These are phyloP conservation scores for Alternaria tenuissima DNA, from an alignment of 2,329 filamentous ascomycete species.

Conservation along the genomic window DNA sequence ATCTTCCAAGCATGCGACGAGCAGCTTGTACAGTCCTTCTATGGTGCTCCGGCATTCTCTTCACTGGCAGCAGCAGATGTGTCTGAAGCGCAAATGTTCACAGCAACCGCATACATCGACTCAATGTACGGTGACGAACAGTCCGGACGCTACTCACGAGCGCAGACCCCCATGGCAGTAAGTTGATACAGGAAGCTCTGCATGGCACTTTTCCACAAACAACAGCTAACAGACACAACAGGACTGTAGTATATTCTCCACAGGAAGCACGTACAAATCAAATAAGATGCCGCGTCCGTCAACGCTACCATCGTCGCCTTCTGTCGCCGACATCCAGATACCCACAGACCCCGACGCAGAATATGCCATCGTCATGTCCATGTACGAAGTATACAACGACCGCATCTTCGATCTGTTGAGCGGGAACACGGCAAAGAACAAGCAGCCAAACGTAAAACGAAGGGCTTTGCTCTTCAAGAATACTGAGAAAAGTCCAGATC, in stretches of 20 bases:
- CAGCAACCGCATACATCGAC: slow-evolving; percentile 80
- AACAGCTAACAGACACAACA: slow-evolving; percentile 47
- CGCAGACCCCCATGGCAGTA: slow-evolving; percentile 58
- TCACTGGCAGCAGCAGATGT: slow-evolving; percentile 79
- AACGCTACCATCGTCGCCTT: slow-evolving; percentile 75
- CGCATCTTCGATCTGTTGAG: slow-evolving; percentile 93
- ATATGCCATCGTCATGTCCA: slow-evolving; percentile 89
- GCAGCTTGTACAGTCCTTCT: slow-evolving; percentile 70
- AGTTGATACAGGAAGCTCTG: slow-evolving; percentile 35
- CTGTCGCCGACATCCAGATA: slow-evolving; percentile 74
- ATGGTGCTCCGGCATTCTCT: slow-evolving; percentile 69
- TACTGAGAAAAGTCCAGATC: slow-evolving; percentile 84
- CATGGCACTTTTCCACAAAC: slow-evolving; percentile 32
- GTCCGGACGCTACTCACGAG: slow-evolving; percentile 60
- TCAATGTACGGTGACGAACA: slow-evolving; percentile 74
- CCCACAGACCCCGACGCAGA: slow-evolving; percentile 74
- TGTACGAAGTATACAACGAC: slow-evolving; percentile 99
- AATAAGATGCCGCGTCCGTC: slow-evolving; percentile 73
- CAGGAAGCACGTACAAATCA: slow-evolving; percentile 60
- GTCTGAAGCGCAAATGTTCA: slow-evolving; percentile 80
- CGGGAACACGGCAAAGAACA: slow-evolving; percentile 65
- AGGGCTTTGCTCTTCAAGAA: slow-evolving; percentile 89
- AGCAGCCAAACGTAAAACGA: slow-evolving; percentile 63
- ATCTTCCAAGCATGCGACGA: slow-evolving; percentile 82
- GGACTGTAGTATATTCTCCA: slow-evolving; percentile 66